Evolutionary conservation across 2,329 filamentous ascomycete species (phyloP).

Genomic region (Ophiostoma populinum): DNA sequence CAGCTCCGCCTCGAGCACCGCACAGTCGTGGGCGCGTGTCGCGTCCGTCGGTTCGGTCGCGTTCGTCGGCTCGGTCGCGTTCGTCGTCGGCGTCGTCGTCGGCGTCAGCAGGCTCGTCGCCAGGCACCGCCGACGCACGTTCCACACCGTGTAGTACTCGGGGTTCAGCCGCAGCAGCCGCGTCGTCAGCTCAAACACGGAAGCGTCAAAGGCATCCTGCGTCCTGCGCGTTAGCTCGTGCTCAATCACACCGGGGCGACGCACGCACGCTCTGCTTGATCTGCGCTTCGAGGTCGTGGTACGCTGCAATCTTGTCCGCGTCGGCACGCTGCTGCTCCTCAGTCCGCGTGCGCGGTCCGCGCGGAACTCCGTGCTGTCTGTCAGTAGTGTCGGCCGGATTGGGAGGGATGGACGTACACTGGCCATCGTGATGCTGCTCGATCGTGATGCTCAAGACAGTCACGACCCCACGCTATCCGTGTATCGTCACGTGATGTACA

Average conservation of each 20-base stretch:
- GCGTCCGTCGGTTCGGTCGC: conserved; percentile 2
- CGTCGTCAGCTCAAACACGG: conserved; percentile 51
- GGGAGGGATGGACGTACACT: no score
- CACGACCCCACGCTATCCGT: no score
- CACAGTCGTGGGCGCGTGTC: conserved; percentile 2
- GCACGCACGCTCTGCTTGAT: conserved; percentile 45
- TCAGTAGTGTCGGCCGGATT: conserved; percentile 10
- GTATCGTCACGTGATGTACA: no score
- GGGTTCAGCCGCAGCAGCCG: conserved; percentile 61
- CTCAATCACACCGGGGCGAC: neutral
- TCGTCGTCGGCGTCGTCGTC: conserved; percentile 30
- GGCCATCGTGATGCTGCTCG: neutral
- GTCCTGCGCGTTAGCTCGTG: conserved; percentile 5
- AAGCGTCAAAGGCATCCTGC: conserved; percentile 29
- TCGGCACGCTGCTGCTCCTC: conserved; percentile 57
- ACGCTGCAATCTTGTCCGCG: conserved; percentile 56
- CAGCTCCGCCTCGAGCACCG: conserved; percentile 53
- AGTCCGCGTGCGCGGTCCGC: conserved; percentile 44
- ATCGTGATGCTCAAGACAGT: no score
- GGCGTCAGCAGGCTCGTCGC: conserved; percentile 36
- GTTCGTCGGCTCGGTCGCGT: conserved; percentile 21
- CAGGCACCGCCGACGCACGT: conserved; percentile 61
- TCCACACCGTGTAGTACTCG: conserved; percentile 86
- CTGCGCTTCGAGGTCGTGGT: conserved; percentile 51
- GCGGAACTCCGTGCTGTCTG: conserved; percentile 65